These are phyloP conservation scores for Catenaria anguillulae DNA, from an alignment of 371 early-diverging fungal species.

Conservation along the genomic window DNA sequence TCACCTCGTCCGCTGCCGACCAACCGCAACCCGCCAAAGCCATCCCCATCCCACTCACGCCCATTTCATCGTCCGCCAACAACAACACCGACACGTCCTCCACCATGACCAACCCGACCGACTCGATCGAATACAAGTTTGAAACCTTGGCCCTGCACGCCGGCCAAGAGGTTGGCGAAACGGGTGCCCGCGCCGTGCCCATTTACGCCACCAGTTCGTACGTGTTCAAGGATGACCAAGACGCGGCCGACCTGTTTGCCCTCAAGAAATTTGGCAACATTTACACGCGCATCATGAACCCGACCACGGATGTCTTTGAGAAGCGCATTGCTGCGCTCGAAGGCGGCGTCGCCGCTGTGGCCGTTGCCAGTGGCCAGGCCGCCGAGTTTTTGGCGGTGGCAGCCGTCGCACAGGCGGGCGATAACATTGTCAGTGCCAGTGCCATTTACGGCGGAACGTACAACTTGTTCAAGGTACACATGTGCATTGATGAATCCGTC, in stretches of 20 bases:
- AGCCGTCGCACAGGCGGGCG: constrained; percentile 56
- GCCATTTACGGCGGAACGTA: constrained; percentile 76
- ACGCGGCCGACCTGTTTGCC: constrained; percentile 64
- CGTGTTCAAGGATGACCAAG: constrained; percentile 54
- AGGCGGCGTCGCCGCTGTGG: constrained; percentile 51
- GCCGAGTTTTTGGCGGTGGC: constrained; percentile 67
- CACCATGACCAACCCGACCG: neutral
- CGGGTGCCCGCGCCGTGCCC: constrained; percentile 71
- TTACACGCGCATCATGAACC: constrained; percentile 71
- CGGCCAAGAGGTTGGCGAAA: constrained; percentile 52
- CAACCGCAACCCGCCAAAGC: neutral
- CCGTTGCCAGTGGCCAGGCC: constrained; percentile 57
- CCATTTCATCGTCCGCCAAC: neutral
- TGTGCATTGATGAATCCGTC: too few relatives aligned
- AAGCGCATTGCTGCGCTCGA: constrained; percentile 76
- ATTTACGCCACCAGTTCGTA: constrained; percentile 74
- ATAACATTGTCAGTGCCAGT: constrained; percentile 64
- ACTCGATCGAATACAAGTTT: constrained; percentile 29
- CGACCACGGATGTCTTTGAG: constrained; percentile 75
- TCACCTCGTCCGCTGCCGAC: neutral
- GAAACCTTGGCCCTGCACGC: constrained; percentile 88
- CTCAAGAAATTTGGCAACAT: constrained; percentile 51
- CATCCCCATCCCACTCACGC: neutral
- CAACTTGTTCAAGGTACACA: constrained; percentile 68
- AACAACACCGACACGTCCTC: neutral